Evolutionary conservation across 768 basidiomycete species (phyloP).

Genomic region (Omphalotus guepiniiformis): DNA sequence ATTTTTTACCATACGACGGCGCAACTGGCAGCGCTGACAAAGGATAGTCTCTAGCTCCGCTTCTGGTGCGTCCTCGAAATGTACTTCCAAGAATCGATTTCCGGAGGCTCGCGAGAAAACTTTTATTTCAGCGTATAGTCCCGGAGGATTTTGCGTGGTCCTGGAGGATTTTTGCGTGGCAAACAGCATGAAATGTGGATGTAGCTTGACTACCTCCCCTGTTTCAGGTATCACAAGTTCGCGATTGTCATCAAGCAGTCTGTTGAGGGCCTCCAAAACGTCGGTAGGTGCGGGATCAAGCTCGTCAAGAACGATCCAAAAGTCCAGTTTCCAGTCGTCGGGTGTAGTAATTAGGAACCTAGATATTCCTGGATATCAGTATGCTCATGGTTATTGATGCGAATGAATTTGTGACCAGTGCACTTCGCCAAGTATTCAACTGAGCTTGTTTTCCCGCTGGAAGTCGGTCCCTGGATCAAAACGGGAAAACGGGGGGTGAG

Average conservation of each 20-base stretch:
- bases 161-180: too few relatives aligned
- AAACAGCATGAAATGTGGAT: slow-evolving; percentile 96
- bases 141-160: slow-evolving; percentile 98
- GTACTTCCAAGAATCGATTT: slow-evolving; percentile 95
- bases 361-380: slow-evolving; percentile 99
- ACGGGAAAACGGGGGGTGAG: slow-evolving; percentile 88
- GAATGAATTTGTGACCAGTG: slow-evolving; percentile 92
- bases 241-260: slow-evolving; percentile 94
- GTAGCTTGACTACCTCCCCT: slow-evolving; percentile 88
- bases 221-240: slow-evolving; percentile 96
- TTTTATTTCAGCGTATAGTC: slow-evolving; percentile 92
- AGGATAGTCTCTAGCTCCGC: slow-evolving; percentile 89
- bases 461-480: slow-evolving; percentile 96
- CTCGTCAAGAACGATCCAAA: slow-evolving; percentile 99
- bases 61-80: slow-evolving; percentile 96
- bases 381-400: slow-evolving; percentile 99
- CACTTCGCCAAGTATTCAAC: slow-evolving; percentile 91
- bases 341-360: slow-evolving; percentile 93
- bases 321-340: slow-evolving; percentile 88
- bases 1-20: slow-evolving; percentile 90
- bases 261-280: slow-evolving; percentile 94
- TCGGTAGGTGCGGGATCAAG: slow-evolving; percentile 97
- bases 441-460: slow-evolving; percentile 95
- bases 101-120: slow-evolving; percentile 93
- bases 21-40: slow-evolving; percentile 90